Base-by-base conservation (phyloP, 2,329 filamentous ascomycete genomes). In the Tricladium varicosporioides region DNA sequence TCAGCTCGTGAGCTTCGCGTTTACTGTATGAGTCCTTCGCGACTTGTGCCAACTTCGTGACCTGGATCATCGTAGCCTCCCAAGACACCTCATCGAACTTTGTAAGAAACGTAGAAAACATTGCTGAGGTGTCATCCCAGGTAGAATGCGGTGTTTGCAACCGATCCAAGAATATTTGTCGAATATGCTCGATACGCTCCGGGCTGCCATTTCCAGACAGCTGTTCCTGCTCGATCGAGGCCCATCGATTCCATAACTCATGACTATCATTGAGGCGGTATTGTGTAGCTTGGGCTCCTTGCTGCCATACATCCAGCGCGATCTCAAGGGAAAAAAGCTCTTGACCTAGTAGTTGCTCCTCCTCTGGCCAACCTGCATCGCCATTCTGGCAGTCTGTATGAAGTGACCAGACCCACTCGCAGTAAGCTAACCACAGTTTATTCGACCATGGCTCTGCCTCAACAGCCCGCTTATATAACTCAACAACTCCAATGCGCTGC, bases 241-340 rank as follows among this genome's bases (percentile, higher is more conserved):
- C 79, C 80, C 89, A 93, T 62, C 86, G 84, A 68, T 92, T 83
- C 90, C 90, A 95, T 10, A 94, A 80, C 56, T 85, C 73, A 69
- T 92, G 86, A 68, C 90, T 93, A 70, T 92, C 88, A 68, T 83
- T 83, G 57, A 94, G 76, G 59, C 89, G 87, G 72, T 87, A 90
- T 68, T 86, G 84, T 53, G 89, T 89, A 44, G 84, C 82, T 60
- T 86, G 80, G 63, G 89, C 85, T 36, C 84, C 90, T 66, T 89
- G 80, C 69, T 86, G 83, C 81, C 90, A 90, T 1, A 90, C 79
- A 53, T 83, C 81, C 53, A 90, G 74, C 47, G 89, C 82, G 48
- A 81, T 74, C 33, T 87, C 83, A 60, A 87, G 81, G 5, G 83
- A 83, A 71, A 94, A 93, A 43, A 90, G 74, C 61, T 92, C 87